Evolutionary conservation across 768 basidiomycete genomes (phyloP).

Genomic region (Suillus spraguei): DNA sequence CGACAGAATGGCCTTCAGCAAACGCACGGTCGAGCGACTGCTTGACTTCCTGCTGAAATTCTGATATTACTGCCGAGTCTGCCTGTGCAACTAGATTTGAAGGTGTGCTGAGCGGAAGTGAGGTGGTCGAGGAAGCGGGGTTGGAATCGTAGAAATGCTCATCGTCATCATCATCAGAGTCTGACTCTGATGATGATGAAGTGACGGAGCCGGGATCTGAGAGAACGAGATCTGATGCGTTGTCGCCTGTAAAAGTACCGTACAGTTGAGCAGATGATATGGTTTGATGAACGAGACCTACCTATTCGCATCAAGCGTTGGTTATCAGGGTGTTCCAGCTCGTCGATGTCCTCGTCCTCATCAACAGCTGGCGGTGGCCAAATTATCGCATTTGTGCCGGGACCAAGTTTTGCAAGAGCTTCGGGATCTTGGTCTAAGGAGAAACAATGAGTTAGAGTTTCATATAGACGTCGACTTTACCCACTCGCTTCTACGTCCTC

Average conservation of each 20-base stretch:
- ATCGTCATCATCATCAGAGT: conserved; percentile 43
- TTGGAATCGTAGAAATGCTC: conserved; percentile 39
- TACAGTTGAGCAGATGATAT: conserved; percentile 8
- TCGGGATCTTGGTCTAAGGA: conserved; percentile 50
- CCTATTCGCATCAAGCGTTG: conserved; percentile 78
- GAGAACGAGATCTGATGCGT: conserved; percentile 59
- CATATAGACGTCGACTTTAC: conserved; percentile 25
- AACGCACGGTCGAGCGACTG: conserved; percentile 92
- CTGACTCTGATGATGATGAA: conserved; percentile 49
- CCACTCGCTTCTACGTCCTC: conserved; percentile 69
- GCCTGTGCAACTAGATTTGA: conserved; percentile 40
- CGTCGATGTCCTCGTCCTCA: conserved; percentile 64
- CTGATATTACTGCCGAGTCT: conserved; percentile 53
- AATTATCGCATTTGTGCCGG: conserved; percentile 72
- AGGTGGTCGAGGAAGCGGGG: conserved; percentile 49
- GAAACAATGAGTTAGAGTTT: neutral
- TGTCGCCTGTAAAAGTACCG: conserved; percentile 45
- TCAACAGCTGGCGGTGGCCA: conserved; percentile 72
- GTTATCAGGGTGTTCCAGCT: conserved; percentile 66
- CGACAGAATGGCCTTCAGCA: conserved; percentile 86
- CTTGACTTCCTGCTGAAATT: conserved; percentile 77
- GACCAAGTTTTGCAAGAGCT: conserved; percentile 55
- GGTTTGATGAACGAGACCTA: conserved; percentile 27
- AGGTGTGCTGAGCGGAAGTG: conserved; percentile 43
- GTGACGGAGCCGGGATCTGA: conserved; percentile 62